phyloP scores from a whole-genome alignment of 495 filamentous ascomycete species.

The Trichoderma orchidacearum region DNA sequence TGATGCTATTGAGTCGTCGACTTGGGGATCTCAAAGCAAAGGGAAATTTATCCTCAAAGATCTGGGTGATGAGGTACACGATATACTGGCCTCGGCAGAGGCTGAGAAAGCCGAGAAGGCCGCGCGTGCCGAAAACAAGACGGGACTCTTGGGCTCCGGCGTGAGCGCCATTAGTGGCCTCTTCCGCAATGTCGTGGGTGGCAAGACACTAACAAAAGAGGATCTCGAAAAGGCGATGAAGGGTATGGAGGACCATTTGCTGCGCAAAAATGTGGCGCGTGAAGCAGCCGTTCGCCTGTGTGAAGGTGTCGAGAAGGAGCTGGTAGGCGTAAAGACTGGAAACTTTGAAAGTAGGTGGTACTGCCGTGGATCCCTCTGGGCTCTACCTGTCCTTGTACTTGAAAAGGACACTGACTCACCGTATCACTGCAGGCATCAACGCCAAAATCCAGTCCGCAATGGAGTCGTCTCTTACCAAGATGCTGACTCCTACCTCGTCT shows the following conservation, averaged over 20 bases:
- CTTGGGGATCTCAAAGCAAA: conserved; percentile 77
- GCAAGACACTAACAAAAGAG: conserved; percentile 74
- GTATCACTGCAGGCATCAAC: conserved; percentile 49
- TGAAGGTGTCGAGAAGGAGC: conserved; percentile 76
- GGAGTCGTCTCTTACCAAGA: conserved; percentile 81
- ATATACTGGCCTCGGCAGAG: conserved; percentile 61
- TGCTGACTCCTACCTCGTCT: conserved; percentile 88
- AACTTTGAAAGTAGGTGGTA: conserved; percentile 64
- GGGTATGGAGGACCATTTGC: conserved; percentile 87
- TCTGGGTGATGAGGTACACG: conserved; percentile 83
- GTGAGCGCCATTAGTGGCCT: conserved; percentile 70
- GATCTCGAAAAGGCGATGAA: conserved; percentile 86
- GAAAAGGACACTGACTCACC: conserved; percentile 4
- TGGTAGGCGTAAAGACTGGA: conserved; percentile 81
- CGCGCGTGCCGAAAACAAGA: conserved; percentile 24
- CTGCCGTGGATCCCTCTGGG: background rate
- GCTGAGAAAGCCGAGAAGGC: conserved; percentile 40
- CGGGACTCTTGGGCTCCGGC: conserved; percentile 61
- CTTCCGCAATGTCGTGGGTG: conserved; percentile 87
- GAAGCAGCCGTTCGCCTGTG: conserved; percentile 88
- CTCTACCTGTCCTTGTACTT: background rate
- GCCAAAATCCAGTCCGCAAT: conserved; percentile 68
- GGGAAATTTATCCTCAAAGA: conserved; percentile 92
- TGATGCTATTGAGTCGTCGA: conserved; percentile 60
- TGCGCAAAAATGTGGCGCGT: conserved; percentile 91